Evolutionary conservation across 1,284 basidiomycete genomes (phyloP), one percentile per base, ranked within the genome.

Genomic region (Cryptococcus sp.): DNA sequence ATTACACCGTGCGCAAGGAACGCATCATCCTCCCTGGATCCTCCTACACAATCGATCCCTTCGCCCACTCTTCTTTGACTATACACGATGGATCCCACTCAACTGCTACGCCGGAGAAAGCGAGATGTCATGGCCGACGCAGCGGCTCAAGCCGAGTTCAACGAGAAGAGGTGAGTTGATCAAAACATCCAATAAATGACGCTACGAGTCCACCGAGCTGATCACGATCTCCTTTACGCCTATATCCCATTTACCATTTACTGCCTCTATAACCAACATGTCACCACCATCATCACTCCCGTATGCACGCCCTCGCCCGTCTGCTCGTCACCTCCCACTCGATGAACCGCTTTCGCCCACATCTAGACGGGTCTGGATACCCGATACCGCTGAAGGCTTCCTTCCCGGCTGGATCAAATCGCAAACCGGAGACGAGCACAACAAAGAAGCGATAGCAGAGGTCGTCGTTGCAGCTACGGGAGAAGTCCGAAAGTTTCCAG

Each of bases 141-240:
- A n/a, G 89, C 88, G 22, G 81, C 85, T 25, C 87, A 92, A 64
- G 90, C 90, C 36, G 90, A 94, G 71, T 95, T 94, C 74, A 93
- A 91, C 68, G 87, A 91, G 79, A 94, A 94, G 84, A 92, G 87
- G 72, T 72, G 48, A 36, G 71, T 63, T 48, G 45, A 48, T 49
- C n/a, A 31, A 31, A 7, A 31, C 14, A 31, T 14, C 28, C 11
- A 10, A 26, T 21, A 10, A 28, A 2, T 31, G 22, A 25, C 31
- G 28, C 39, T 25, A 19, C n/a, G n/a, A n/a, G n/a, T 6, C n/a
- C 25, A 28, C 23, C 10, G 7, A 9, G 3, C 37, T 22, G 19
- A 12, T 19, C 19, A 21, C 37, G 18, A 19, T 6, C 19, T 22
- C 7, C 22, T 5, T 21, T 16, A 23, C 12, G 18, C 24, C 12